Conservation (phyloP, 2,329 filamentous ascomycete species). For the Lachnellula suecica region DNA sequence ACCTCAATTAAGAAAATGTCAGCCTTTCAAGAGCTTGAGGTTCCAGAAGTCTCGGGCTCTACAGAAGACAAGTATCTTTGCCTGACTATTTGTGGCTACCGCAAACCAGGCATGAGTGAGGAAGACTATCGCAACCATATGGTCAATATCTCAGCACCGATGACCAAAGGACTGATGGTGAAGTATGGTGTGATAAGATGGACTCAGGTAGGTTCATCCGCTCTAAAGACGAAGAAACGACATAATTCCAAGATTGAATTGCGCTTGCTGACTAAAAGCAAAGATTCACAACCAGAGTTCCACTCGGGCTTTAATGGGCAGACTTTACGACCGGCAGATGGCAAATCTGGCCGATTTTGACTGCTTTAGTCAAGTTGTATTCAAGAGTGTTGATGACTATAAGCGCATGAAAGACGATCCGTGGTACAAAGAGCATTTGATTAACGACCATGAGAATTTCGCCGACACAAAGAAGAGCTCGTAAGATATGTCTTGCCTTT, state of each 20-base stretch:
- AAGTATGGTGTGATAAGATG: conserved; percentile 48
- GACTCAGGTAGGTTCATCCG: conserved; percentile 37
- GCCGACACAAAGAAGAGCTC: conserved; percentile 45
- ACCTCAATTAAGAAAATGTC: too few species aligned
- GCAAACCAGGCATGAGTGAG: conserved; percentile 46
- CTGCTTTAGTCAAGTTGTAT: conserved; percentile 49
- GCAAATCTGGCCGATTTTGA: conserved; percentile 49
- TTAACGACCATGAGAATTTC: conserved; percentile 47
- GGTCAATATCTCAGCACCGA: conserved; percentile 43
- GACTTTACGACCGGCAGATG: conserved; percentile 46
- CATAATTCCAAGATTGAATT: too few species aligned
- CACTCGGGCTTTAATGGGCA: conserved; percentile 40
- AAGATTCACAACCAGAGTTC: conserved; percentile 42
- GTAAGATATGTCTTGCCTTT: neutral
- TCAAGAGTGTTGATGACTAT: conserved; percentile 44
- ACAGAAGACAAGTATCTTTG: conserved; percentile 35
- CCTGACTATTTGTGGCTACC: conserved; percentile 49
- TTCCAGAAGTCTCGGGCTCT: neutral
- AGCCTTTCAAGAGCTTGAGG: too few species aligned
- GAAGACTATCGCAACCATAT: conserved; percentile 48
- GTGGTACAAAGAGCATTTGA: conserved; percentile 45
- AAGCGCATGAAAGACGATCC: conserved; percentile 48
- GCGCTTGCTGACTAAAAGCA: too few species aligned
- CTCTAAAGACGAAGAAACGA: too few species aligned
- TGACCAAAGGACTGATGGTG: conserved; percentile 47